Conservation (phyloP, 2,329 filamentous ascomycete species). For the Trichoderma atroviride region DNA sequence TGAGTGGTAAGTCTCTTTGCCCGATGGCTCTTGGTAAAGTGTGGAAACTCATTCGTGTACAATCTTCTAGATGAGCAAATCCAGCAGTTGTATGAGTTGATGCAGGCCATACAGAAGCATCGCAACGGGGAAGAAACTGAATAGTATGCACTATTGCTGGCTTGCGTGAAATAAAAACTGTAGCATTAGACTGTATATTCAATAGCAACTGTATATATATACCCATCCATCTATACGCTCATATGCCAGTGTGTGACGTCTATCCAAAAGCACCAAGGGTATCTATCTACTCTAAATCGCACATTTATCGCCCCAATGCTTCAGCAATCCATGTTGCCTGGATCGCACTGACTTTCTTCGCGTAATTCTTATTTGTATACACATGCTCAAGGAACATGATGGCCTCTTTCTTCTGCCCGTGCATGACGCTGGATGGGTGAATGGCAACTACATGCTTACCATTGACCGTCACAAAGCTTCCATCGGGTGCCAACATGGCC, state of each 20-base stretch:
- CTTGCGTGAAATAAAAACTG: neutral
- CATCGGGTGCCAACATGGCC: slow-evolving; percentile 62
- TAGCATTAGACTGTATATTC: slow-evolving; percentile 5
- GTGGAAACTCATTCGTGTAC: neutral
- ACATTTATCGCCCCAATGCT: slow-evolving; percentile 43
- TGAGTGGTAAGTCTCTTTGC: slow-evolving; percentile 72
- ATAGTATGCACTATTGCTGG: slow-evolving; percentile 6
- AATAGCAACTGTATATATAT: neutral
- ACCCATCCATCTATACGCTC: neutral
- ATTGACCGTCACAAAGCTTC: slow-evolving; percentile 61
- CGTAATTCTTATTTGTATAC: slow-evolving; percentile 67
- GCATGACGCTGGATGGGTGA: slow-evolving; percentile 64
- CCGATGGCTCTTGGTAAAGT: neutral
- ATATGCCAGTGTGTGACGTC: neutral
- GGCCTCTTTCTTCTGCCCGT: slow-evolving; percentile 65
- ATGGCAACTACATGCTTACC: slow-evolving; percentile 64
- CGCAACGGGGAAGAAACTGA: slow-evolving; percentile 34
- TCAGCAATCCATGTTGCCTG: slow-evolving; percentile 63
- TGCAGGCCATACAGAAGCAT: slow-evolving; percentile 71
- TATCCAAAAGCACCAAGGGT: neutral
- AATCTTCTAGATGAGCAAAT: slow-evolving; percentile 77
- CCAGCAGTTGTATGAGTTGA: slow-evolving; percentile 89
- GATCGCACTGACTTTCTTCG: slow-evolving; percentile 65
- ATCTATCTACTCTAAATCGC: neutral
- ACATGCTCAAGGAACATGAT: slow-evolving; percentile 72